These are phyloP conservation scores for Chlorella sp. DNA, from an alignment of 139 green algal genomes.

Conservation along the genomic window DNA sequence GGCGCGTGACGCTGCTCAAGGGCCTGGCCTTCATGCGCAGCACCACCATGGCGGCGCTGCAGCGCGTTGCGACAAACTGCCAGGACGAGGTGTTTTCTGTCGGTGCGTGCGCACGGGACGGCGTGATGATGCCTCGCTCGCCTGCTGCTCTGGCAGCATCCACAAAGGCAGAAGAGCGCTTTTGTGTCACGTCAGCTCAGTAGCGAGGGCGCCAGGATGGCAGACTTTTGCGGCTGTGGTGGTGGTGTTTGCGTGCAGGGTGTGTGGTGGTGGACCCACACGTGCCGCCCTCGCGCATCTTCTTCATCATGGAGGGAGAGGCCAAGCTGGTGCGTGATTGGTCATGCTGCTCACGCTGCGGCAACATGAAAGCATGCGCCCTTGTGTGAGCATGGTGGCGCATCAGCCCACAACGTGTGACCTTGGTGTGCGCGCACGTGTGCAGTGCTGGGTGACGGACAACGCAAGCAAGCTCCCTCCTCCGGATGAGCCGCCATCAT, in stretches of 20 bases:
- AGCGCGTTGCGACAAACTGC: not conserved
- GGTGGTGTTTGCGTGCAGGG: too few species aligned
- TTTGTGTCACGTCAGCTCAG: too few species aligned
- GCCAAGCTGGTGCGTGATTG: slow-evolving; percentile 15
- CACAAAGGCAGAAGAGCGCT: too few species aligned
- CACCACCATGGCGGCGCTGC: not conserved
- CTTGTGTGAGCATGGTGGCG: too few species aligned
- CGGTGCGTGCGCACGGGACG: not conserved
- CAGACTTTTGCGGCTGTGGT: too few species aligned
- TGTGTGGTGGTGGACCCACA: not conserved
- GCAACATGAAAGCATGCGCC: too few species aligned
- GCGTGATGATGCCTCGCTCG: too few species aligned
- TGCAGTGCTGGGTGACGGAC: not conserved
- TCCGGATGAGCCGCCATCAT: not conserved
- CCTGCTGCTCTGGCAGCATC: too few species aligned
- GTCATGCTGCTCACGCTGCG: not conserved
- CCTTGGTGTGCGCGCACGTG: too few species aligned
- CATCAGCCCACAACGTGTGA: too few species aligned
- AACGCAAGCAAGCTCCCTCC: not conserved
- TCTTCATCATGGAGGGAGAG: slow-evolving; percentile 19
- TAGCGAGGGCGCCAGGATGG: too few species aligned
- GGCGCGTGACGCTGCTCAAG: not conserved
- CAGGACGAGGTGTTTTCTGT: not conserved
- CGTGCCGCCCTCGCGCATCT: not conserved
- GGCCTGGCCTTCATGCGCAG: not conserved